Conservation (phyloP, 1,284 basidiomycete genomes). For the Fomitopsis pinicola region DNA sequence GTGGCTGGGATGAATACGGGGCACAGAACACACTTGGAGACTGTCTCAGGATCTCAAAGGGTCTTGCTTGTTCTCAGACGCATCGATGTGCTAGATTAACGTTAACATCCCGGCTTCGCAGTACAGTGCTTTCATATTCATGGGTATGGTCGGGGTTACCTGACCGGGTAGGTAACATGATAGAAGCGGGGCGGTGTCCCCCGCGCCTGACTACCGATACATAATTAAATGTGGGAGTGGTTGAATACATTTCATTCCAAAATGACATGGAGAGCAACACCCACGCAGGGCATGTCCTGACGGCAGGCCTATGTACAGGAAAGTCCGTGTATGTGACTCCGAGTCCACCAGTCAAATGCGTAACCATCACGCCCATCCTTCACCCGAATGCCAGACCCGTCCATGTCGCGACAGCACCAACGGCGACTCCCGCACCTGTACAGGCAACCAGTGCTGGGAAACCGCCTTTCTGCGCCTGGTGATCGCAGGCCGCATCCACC, state of each 20-base stretch:
- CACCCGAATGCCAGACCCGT: constrained; percentile 9
- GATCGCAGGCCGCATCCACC: constrained; percentile 5
- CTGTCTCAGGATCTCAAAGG: not conserved
- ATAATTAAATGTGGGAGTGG: not conserved
- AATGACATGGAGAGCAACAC: not conserved
- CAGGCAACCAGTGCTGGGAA: not conserved
- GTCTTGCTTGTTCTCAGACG: not conserved
- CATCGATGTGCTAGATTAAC: not conserved
- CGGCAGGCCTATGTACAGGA: not conserved
- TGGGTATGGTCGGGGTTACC: not conserved
- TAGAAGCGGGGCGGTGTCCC: not conserved
- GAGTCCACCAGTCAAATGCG: not conserved
- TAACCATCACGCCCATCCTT: not conserved
- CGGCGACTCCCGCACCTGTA: not conserved
- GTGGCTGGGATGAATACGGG: not conserved
- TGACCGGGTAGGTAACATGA: not conserved
- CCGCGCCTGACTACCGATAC: not conserved
- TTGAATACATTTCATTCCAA: not conserved
- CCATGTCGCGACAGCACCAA: constrained; percentile 6
- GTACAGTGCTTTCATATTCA: not conserved
- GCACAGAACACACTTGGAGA: not conserved
- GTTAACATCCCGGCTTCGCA: not conserved
- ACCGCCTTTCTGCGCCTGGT: not conserved
- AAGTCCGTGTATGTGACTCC: not conserved
- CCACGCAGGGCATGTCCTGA: not conserved